Conservation (phyloP, 176 grass and related monocot genomes). For the Lolium multiflorum region DNA sequence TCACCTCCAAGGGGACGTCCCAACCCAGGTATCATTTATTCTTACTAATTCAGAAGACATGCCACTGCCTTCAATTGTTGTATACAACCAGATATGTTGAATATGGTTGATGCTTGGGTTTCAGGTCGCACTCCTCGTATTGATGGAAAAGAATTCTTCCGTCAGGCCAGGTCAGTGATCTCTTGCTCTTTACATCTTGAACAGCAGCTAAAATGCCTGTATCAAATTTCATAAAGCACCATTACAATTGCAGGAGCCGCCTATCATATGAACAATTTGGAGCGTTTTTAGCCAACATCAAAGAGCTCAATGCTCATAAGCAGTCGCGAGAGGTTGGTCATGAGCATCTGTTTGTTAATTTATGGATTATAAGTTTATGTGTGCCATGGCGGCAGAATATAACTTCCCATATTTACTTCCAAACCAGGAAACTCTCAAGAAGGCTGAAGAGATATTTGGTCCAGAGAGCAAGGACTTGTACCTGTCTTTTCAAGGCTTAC, state of each 20-base stretch:
- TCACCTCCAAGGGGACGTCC: slow-evolving; percentile 72
- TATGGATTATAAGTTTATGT: neutral
- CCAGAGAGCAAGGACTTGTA: slow-evolving; percentile 84
- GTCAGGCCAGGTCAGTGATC: slow-evolving; percentile 74
- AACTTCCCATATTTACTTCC: slow-evolving; percentile 8
- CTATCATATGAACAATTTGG: slow-evolving; percentile 99
- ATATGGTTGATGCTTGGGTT: slow-evolving; percentile 32
- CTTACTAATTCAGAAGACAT: neutral
- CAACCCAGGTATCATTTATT: slow-evolving; percentile 64
- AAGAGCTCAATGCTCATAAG: slow-evolving; percentile 92
- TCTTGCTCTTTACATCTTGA: neutral
- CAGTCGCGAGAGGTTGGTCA: slow-evolving; percentile 81
- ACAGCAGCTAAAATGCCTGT: slow-evolving; percentile 8
- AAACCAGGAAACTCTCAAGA: slow-evolving; percentile 88
- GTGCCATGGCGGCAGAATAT: neutral
- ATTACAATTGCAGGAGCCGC: slow-evolving; percentile 69
- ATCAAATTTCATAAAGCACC: neutral
- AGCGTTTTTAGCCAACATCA: slow-evolving; percentile 95
- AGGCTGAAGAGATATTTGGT: slow-evolving; percentile 97
- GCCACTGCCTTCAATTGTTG: neutral
- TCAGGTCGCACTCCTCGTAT: slow-evolving; percentile 80
- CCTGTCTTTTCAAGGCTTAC: slow-evolving; percentile 86
- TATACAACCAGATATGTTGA: slow-evolving; percentile 5
- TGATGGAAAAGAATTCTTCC: slow-evolving; percentile 98
- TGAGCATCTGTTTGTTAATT: neutral